Percentiles rank a stretch among this genome's conserved stretches.
phyloP scores from a whole-genome alignment of 2,329 filamentous ascomycete species.

The Hawksworthiomyces lignivorus region DNA sequence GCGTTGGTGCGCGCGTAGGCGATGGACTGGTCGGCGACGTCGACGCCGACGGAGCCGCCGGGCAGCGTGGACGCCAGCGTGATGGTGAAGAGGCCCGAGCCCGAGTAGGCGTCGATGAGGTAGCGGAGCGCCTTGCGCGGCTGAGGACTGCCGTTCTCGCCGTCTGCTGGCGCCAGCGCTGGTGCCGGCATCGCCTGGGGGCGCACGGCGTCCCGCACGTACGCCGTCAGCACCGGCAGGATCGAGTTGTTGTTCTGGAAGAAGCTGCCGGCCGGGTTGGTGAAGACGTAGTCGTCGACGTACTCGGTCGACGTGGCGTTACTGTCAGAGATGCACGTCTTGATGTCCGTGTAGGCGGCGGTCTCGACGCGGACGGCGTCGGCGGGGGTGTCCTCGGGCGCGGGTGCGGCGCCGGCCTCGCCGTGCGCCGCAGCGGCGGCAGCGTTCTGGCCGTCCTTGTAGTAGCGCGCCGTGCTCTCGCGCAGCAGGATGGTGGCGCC shows the following conservation, averaged over 20 bases:
- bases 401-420: not conserved
- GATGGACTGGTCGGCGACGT: conserved; percentile 77
- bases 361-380: conserved; percentile 43
- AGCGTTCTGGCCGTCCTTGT: conserved; percentile 28
- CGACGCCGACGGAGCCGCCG: conserved; percentile 77
- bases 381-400: conserved; percentile 24
- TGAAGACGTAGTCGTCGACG: conserved; percentile 75
- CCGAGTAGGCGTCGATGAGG: conserved; percentile 95
- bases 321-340: conserved; percentile 81
- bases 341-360: conserved; percentile 63
- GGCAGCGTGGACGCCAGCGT: conserved; percentile 80
- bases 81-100: conserved; percentile 94
- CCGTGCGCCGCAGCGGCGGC: conserved; percentile 3
- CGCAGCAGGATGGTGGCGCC: conserved; percentile 86
- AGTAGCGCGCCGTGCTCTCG: conserved; percentile 68
- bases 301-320: conserved; percentile 82
- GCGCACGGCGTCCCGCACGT: conserved; percentile 74
- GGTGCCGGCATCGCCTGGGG: conserved; percentile 25
- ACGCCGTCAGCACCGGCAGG: conserved; percentile 74
- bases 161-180: not conserved
- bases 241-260: conserved; percentile 99
- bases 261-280: conserved; percentile 87
- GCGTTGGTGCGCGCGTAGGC: conserved; percentile 73
- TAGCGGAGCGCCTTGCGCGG: conserved; percentile 56
- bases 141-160: too few relatives aligned